These are phyloP conservation scores for Buddleja alternifolia DNA, from an alignment of 257 asterid genomes.

Conservation along the genomic window DNA sequence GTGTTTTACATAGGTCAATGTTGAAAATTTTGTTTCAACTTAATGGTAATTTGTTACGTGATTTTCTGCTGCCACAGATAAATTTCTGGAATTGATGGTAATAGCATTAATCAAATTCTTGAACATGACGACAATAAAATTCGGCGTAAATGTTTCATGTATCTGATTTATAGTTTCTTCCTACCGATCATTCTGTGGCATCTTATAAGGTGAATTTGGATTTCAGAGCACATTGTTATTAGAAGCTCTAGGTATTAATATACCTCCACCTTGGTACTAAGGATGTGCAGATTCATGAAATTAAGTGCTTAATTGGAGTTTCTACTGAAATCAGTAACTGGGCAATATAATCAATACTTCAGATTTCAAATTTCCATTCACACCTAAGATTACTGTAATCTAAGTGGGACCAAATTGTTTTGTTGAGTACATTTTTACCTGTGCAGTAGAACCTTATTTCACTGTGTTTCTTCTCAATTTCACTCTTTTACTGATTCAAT, in stretches of 20 bases:
- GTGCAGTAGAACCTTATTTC: constrained; percentile 15
- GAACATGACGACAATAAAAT: background rate
- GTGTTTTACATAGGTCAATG: no score
- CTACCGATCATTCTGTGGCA: background rate
- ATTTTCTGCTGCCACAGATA: no score
- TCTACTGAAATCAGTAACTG: constrained; percentile 14
- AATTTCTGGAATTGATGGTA: constrained; percentile 7
- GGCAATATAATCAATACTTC: constrained; percentile 14
- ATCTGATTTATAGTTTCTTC: background rate
- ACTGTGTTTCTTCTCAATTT: background rate
- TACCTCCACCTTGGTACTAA: background rate
- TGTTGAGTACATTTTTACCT: background rate
- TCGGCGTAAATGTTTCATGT: background rate
- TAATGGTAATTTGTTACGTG: no score
- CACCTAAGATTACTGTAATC: constrained; percentile 16
- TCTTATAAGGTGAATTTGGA: constrained; percentile 9
- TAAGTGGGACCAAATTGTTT: constrained; percentile 9
- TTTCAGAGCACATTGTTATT: background rate
- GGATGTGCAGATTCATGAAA: background rate
- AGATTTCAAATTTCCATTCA: constrained; percentile 14
- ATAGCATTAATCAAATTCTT: background rate
- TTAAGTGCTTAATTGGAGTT: constrained; percentile 7
- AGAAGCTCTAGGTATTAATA: constrained; percentile 2
- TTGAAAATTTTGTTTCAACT: no score
- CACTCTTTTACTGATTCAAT: constrained; percentile 17